phyloP scores from a whole-genome alignment of 1,284 basidiomycete species.

The Pseudomicrostroma phylloplanum region DNA sequence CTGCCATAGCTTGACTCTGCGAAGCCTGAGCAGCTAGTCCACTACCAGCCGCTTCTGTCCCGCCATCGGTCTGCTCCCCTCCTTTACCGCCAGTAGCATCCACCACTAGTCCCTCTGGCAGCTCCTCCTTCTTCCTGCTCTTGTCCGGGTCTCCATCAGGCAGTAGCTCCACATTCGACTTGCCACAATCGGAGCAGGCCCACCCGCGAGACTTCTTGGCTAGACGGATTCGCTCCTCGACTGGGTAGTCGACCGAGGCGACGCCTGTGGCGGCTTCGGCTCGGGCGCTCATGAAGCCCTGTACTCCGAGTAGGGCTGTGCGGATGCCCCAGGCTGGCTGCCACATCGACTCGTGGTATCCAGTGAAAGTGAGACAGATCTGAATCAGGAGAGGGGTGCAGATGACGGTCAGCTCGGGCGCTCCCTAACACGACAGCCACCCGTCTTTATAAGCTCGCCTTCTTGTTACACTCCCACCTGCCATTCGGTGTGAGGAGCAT shows the following conservation, averaged over 20 bases:
- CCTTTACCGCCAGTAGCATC: neutral
- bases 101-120: constrained; percentile 7
- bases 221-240: constrained; percentile 72
- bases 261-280: constrained; percentile 74
- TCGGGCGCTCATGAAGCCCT: constrained; percentile 47
- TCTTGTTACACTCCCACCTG: constrained; percentile 87
- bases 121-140: constrained; percentile 1
- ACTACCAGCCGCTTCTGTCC: too few relatives aligned
- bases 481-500: constrained; percentile 93
- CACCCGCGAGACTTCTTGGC: constrained; percentile 25
- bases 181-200: constrained; percentile 25
- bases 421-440: neutral
- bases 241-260: constrained; percentile 82
- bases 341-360: constrained; percentile 66
- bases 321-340: constrained; percentile 96
- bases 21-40: too few relatives aligned
- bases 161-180: constrained; percentile 22
- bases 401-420: neutral
- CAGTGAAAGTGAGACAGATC: constrained; percentile 57
- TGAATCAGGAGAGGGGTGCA: neutral
- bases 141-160: neutral
- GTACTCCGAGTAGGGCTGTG: constrained; percentile 61
- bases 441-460: constrained; percentile 45
- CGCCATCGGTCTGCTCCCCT: too few relatives aligned
- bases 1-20: too few relatives aligned